These are phyloP conservation scores for Russula foetens DNA, from an alignment of 768 basidiomycete genomes.

Conservation along the genomic window DNA sequence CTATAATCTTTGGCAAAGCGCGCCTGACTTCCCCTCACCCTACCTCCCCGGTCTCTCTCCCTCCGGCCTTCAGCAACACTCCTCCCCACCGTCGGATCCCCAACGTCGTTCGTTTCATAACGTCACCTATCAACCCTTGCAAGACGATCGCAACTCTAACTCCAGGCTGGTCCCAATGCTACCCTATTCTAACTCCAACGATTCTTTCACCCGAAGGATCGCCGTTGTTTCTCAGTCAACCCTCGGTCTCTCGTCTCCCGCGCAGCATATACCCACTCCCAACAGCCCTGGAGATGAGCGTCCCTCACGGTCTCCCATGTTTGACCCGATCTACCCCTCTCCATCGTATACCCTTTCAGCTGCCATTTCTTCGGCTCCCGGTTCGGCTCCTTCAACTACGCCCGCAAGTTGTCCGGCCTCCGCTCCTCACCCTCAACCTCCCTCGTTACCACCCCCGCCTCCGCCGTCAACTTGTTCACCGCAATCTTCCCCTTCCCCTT, in stretches of 20 bases:
- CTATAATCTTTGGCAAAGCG: conserved; percentile 10
- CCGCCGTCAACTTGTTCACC: background rate
- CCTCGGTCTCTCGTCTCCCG: background rate
- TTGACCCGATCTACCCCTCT: conserved; percentile 10
- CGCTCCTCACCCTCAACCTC: background rate
- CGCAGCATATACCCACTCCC: conserved; percentile 1
- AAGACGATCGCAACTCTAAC: conserved; percentile 8
- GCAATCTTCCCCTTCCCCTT: conserved; percentile 6
- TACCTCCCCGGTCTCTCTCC: background rate
- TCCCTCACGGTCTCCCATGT: conserved; percentile 9
- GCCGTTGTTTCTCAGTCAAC: background rate
- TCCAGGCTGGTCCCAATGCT: conserved; percentile 14
- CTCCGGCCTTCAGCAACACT: background rate
- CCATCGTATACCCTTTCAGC: conserved; percentile 16
- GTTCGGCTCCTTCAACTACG: background rate
- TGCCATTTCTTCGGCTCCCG: conserved; percentile 6
- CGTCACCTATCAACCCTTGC: background rate
- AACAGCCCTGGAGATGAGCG: conserved; percentile 4
- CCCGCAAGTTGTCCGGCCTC: background rate
- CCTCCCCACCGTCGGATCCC: background rate
- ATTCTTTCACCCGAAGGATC: background rate
- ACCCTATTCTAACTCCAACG: conserved; percentile 6
- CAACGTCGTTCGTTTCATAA: conserved; percentile 5
- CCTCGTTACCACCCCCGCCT: background rate
- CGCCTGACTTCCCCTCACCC: conserved; percentile 6